Conservation (phyloP, 345 rosid genomes). For the Lagerstroemia speciosa region DNA sequence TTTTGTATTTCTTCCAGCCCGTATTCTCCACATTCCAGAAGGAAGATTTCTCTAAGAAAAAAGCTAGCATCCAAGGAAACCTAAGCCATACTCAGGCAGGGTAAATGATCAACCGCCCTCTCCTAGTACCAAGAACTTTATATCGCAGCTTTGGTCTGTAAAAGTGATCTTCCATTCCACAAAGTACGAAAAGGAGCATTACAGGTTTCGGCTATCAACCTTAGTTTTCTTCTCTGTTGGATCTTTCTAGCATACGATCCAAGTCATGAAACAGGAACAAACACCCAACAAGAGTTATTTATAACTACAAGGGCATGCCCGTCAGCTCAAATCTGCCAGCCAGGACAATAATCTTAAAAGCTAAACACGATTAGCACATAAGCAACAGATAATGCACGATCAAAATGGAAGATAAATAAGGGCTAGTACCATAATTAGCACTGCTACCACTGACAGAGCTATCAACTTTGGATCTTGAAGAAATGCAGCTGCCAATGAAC, state of each 20-base stretch:
- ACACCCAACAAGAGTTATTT: neutral
- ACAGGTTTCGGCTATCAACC: neutral
- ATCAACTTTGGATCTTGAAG: conserved; percentile 80
- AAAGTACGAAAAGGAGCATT: neutral
- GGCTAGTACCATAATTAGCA: conserved; percentile 29
- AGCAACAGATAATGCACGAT: neutral
- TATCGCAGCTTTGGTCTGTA: neutral
- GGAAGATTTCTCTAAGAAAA: neutral
- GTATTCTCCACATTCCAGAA: neutral
- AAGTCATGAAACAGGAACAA: neutral
- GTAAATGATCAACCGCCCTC: neutral
- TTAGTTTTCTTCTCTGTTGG: neutral
- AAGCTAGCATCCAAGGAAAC: neutral
- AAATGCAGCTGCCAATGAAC: conserved; percentile 48
- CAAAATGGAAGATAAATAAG: neutral
- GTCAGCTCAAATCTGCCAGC: neutral
- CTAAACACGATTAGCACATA: neutral
- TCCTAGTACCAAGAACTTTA: neutral
- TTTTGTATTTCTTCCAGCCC: neutral
- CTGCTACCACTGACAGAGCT: conserved; percentile 50
- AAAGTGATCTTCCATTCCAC: neutral
- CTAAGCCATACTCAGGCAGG: neutral
- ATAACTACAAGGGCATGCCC: neutral
- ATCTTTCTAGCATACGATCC: neutral
- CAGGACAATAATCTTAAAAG: neutral